Conservation (phyloP, 2,329 filamentous ascomycete genomes). For the Chrysoporthe deuterocubensis region DNA sequence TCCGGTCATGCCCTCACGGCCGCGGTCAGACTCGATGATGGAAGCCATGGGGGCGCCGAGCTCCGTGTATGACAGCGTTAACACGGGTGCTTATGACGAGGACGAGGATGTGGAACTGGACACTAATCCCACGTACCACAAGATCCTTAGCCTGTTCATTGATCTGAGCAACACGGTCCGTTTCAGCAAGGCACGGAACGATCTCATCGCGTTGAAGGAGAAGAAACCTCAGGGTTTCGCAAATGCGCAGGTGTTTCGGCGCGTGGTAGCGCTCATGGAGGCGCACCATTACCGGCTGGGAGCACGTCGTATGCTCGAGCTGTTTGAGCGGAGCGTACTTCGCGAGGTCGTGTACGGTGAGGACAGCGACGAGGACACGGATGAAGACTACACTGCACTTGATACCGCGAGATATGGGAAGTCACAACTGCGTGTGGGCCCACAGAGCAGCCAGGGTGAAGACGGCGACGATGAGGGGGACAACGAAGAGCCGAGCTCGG, state of each 20-base stretch:
- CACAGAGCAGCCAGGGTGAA: slow-evolving; percentile 22
- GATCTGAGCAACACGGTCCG: slow-evolving; percentile 93
- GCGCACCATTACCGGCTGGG: slow-evolving; percentile 87
- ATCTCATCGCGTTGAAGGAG: slow-evolving; percentile 79
- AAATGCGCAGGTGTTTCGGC: slow-evolving; percentile 78
- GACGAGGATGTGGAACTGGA: slow-evolving; percentile 42
- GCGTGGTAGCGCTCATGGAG: slow-evolving; percentile 83
- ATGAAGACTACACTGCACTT: slow-evolving; percentile 30
- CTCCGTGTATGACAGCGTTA: slow-evolving; percentile 19
- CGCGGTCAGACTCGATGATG: slow-evolving; percentile 43
- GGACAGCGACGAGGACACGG: slow-evolving; percentile 49
- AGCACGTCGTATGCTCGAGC: slow-evolving; percentile 85
- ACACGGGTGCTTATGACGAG: slow-evolving; percentile 24
- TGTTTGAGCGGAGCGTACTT: slow-evolving; percentile 91
- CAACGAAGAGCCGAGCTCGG: slow-evolving; percentile 62
- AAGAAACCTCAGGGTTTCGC: slow-evolving; percentile 76
- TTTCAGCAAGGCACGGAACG: slow-evolving; percentile 82
- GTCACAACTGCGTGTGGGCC: slow-evolving; percentile 22
- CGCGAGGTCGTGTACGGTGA: slow-evolving; percentile 83
- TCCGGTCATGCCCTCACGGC: slow-evolving; percentile 46
- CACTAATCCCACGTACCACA: slow-evolving; percentile 62
- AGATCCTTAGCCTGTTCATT: slow-evolving; percentile 81
- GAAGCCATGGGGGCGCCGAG: slow-evolving; percentile 32
- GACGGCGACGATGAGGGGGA: slow-evolving; percentile 28
- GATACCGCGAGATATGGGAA: background rate